These are phyloP conservation scores for Dictyostelium capitatum DNA, from an alignment of 78 protist genomes.

Conservation along the genomic window DNA sequence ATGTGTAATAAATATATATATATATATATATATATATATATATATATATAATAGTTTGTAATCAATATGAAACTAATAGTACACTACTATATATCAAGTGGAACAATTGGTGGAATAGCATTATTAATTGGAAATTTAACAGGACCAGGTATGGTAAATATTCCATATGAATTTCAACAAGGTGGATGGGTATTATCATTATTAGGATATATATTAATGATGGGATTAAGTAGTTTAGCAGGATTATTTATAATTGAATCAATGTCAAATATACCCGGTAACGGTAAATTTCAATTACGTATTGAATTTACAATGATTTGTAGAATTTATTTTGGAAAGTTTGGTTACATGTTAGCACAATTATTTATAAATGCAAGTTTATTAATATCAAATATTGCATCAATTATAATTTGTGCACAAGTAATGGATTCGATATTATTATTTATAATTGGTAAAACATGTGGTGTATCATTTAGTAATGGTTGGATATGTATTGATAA, in stretches of 20 bases:
- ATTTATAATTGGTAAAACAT: conserved; percentile 50
- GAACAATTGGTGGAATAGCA: conserved; percentile 33
- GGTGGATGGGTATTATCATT: conserved; percentile 74
- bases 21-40: too few species aligned
- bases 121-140: conserved; percentile 67
- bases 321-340: conserved; percentile 62
- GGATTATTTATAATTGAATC: conserved; percentile 60
- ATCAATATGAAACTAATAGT: background rate
- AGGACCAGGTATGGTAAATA: conserved; percentile 79
- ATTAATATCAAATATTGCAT: conserved; percentile 60
- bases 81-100: background rate
- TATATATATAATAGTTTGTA: background rate
- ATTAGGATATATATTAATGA: conserved; percentile 14
- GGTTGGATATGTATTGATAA: conserved; percentile 48
- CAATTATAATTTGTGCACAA: conserved; percentile 67
- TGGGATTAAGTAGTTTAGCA: conserved; percentile 19
- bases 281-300: conserved; percentile 37
- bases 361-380: conserved; percentile 51
- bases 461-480: conserved; percentile 34
- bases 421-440: conserved; percentile 65
- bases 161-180: conserved; percentile 62
- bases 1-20: background rate
- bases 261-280: conserved; percentile 60
- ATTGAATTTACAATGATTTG: conserved; percentile 44
- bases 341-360: conserved; percentile 40